These are phyloP conservation scores for Backusella tarrabulga DNA, from an alignment of 192 early-diverging fungal genomes.

Conservation along the genomic window DNA sequence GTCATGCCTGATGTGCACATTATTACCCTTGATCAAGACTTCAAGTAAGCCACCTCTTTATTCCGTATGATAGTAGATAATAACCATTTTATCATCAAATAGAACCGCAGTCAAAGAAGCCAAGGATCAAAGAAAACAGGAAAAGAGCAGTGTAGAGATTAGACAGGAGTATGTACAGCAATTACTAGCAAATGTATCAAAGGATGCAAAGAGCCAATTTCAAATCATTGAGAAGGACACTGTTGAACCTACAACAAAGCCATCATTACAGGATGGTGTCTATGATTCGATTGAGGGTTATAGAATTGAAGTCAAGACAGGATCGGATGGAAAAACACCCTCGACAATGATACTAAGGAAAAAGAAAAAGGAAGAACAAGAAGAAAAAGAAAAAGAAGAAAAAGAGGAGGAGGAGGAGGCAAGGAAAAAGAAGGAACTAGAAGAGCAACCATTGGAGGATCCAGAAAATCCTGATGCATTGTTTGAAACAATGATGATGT, in stretches of 20 bases:
- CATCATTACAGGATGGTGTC: neutral
- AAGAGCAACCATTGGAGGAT: slow-evolving; percentile 28
- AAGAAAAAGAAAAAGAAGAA: neutral
- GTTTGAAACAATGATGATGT: slow-evolving; percentile 38
- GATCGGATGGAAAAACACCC: slow-evolving; percentile 1
- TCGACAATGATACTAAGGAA: slow-evolving; percentile 8
- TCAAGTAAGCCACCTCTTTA: slow-evolving; percentile 26
- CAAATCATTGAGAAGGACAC: slow-evolving; percentile 25
- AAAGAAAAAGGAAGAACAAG: neutral
- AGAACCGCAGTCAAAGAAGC: slow-evolving; percentile 16
- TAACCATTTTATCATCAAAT: neutral
- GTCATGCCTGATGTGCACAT: slow-evolving; percentile 13
- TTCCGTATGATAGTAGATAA: too few species aligned
- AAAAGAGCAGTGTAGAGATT: neutral
- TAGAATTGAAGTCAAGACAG: slow-evolving; percentile 22
- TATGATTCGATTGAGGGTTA: slow-evolving; percentile 42
- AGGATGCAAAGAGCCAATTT: neutral
- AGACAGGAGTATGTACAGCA: slow-evolving; percentile 26
- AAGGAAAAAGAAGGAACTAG: slow-evolving; percentile 11
- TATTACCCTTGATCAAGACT: slow-evolving; percentile 21
- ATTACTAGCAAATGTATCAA: slow-evolving; percentile 6
- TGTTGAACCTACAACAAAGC: neutral
- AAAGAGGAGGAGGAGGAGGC: neutral
- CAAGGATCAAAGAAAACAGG: slow-evolving; percentile 6
- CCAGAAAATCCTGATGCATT: slow-evolving; percentile 8